Evolutionary conservation across 768 basidiomycete species (phyloP).

Genomic region (Trametes coccinea): DNA sequence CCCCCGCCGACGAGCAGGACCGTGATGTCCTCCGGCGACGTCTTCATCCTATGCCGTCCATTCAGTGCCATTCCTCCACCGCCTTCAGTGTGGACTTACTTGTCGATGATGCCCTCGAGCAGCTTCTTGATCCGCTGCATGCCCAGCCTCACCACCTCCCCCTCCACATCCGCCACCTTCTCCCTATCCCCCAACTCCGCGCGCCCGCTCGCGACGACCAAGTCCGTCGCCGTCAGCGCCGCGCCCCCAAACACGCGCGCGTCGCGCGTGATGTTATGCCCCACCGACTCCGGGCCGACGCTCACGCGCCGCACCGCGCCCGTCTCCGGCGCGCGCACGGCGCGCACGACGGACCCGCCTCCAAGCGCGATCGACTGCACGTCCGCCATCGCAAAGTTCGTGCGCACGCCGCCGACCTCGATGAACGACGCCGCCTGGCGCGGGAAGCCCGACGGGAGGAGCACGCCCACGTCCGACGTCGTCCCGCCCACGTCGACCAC

Average conservation of each 20-base stretch:
- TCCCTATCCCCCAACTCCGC: constrained; percentile 32
- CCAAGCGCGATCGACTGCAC: constrained; percentile 62
- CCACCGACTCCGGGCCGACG: constrained; percentile 68
- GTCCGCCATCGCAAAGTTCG: constrained; percentile 64
- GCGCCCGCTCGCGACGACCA: constrained; percentile 44
- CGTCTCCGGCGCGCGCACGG: constrained; percentile 30
- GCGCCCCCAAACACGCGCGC: constrained; percentile 57
- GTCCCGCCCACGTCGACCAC: constrained; percentile 70
- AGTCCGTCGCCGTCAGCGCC: constrained; percentile 61
- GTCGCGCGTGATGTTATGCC: constrained; percentile 51
- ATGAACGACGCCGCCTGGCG: constrained; percentile 63
- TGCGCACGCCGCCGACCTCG: constrained; percentile 59
- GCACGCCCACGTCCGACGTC: constrained; percentile 63
- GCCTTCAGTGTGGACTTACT: constrained; percentile 19
- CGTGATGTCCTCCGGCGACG: constrained; percentile 53
- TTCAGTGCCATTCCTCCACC: neutral
- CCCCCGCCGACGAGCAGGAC: constrained; percentile 69
- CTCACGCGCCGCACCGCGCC: constrained; percentile 36
- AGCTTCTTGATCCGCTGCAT: constrained; percentile 42
- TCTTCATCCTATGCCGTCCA: constrained; percentile 51
- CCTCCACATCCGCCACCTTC: constrained; percentile 25
- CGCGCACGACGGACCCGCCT: constrained; percentile 57
- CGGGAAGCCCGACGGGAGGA: constrained; percentile 61
- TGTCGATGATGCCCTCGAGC: constrained; percentile 52
- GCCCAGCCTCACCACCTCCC: constrained; percentile 35